phyloP scores from a whole-genome alignment of 495 filamentous ascomycete species.

The Aspergillus nanangensis region DNA sequence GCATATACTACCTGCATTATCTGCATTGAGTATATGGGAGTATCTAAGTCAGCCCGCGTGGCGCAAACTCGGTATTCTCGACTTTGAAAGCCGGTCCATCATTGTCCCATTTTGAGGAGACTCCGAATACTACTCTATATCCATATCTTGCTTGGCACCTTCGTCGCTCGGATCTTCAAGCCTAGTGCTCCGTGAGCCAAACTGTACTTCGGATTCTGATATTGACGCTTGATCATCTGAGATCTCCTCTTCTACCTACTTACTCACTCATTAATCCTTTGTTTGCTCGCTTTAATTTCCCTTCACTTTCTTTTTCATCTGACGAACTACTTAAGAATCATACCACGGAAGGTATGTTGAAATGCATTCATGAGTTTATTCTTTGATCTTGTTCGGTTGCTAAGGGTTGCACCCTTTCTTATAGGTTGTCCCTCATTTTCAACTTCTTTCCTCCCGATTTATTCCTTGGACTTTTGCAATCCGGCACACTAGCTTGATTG shows the following conservation, averaged over 20 bases:
- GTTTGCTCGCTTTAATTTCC: neutral
- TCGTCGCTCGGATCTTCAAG: neutral
- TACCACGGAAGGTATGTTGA: too few relatives aligned
- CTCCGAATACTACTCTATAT: neutral
- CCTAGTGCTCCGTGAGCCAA: neutral
- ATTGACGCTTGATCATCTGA: too few relatives aligned
- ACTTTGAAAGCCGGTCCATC: slow-evolving; percentile 4
- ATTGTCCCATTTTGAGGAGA: neutral
- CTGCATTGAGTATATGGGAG: slow-evolving; percentile 14
- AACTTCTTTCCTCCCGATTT: too few relatives aligned
- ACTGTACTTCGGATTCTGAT: too few relatives aligned
- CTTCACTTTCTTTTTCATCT: neutral
- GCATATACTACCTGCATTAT: slow-evolving; percentile 9
- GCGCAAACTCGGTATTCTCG: slow-evolving; percentile 7
- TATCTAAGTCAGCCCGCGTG: slow-evolving; percentile 11
- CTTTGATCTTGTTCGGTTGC: too few relatives aligned
- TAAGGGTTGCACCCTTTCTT: too few relatives aligned
- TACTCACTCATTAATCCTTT: neutral
- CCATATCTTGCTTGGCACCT: neutral
- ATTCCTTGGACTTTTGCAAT: too few relatives aligned
- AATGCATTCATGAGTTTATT: too few relatives aligned
- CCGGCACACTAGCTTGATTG: too few relatives aligned
- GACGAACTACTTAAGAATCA: too few relatives aligned
- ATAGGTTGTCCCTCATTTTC: too few relatives aligned
- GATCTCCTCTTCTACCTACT: too few relatives aligned